These are phyloP conservation scores for Fusarium dimerum DNA, from an alignment of 2,329 filamentous ascomycete species.

Conservation along the genomic window DNA sequence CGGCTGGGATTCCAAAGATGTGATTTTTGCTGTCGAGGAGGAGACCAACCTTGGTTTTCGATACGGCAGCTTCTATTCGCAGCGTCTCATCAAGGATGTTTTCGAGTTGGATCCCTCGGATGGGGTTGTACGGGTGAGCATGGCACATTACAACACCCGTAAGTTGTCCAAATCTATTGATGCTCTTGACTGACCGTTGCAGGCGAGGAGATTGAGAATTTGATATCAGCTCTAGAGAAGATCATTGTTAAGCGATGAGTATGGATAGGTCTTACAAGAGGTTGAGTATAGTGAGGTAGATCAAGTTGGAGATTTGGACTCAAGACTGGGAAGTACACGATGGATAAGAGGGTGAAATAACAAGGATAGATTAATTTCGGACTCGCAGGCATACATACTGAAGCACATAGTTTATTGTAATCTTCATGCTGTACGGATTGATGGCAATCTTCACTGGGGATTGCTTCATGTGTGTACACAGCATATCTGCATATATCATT, in stretches of 20 bases:
- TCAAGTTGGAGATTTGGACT: no score
- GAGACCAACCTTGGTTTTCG: conserved; percentile 61
- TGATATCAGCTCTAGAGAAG: conserved; percentile 3
- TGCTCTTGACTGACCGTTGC: not conserved
- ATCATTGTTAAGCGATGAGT: not conserved
- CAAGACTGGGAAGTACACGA: no score
- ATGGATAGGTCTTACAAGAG: no score
- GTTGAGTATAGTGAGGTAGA: no score
- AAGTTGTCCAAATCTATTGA: conserved; percentile 32
- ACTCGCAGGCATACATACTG: no score
- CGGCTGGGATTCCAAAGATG: conserved; percentile 53
- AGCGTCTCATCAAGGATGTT: conserved; percentile 60
- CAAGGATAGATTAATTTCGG: no score
- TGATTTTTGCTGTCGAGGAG: conserved; percentile 64
- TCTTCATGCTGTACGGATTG: no score
- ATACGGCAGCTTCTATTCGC: conserved; percentile 70
- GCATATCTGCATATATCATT: no score
- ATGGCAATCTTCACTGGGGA: no score
- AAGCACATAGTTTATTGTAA: no score
- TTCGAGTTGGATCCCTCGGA: conserved; percentile 55
- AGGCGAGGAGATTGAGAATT: conserved; percentile 3
- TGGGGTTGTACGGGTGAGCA: conserved; percentile 68
- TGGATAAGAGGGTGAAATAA: no score
- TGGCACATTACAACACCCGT: conserved; percentile 74
- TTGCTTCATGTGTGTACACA: no score